phyloP scores from a whole-genome alignment of 2,329 filamentous ascomycete species.

The Ophiostoma montium region DNA sequence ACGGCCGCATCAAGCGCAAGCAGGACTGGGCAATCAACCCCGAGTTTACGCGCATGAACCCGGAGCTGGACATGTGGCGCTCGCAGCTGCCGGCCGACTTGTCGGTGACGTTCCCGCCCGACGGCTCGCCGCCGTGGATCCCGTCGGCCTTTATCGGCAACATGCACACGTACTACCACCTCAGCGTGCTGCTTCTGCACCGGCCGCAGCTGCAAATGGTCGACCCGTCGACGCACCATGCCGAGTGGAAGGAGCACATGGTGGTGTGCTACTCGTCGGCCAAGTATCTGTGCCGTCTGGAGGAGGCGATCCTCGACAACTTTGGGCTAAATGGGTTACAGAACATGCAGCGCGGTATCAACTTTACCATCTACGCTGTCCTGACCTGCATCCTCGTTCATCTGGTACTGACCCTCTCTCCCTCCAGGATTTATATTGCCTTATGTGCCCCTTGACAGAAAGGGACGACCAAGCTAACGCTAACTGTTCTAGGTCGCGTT shows the following conservation, averaged over 20 bases:
- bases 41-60: constrained; percentile 65
- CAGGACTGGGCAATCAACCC: constrained; percentile 77
- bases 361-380: constrained; percentile 87
- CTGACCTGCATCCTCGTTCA: constrained; percentile 88
- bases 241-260: constrained; percentile 81
- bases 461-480: background rate
- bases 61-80: constrained; percentile 62
- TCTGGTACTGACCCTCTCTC: constrained; percentile 47
- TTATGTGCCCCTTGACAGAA: background rate
- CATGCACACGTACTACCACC: constrained; percentile 75
- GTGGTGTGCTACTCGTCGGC: constrained; percentile 71
- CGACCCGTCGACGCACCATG: constrained; percentile 54
- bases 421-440: background rate
- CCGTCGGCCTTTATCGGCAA: constrained; percentile 81
- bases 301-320: constrained; percentile 65
- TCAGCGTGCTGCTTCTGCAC: constrained; percentile 75
- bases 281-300: constrained; percentile 70
- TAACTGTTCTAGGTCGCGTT: constrained; percentile 58
- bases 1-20: constrained; percentile 53
- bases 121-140: constrained; percentile 71
- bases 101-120: constrained; percentile 59
- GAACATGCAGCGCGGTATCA: constrained; percentile 88
- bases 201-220: constrained; percentile 72
- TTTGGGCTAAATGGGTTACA: constrained; percentile 70
- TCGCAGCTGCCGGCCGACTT: constrained; percentile 66